Conservation (phyloP, 441 rosid genomes). For the Arabidopsis lyrata region DNA sequence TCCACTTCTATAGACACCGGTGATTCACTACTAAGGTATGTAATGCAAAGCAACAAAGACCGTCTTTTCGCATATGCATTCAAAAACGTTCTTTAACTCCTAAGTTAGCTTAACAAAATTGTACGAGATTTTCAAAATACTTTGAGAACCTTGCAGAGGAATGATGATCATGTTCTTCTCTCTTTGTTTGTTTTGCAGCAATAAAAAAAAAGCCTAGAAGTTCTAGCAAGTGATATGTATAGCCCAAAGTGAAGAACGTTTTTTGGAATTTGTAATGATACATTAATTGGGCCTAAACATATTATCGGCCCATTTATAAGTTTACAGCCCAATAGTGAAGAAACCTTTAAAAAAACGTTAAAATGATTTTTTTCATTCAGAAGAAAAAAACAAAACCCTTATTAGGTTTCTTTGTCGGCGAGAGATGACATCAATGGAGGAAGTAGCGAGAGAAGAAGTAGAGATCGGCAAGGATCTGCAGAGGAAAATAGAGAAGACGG, state of each 20-base stretch:
- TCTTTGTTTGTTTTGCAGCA: conserved; percentile 27
- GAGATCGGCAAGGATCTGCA: conserved; percentile 35
- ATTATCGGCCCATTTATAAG: background rate
- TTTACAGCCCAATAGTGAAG: background rate
- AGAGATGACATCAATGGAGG: conserved; percentile 25
- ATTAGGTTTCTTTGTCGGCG: conserved; percentile 5
- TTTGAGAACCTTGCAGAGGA: background rate
- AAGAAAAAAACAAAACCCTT: background rate
- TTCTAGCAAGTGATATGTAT: conserved; percentile 6
- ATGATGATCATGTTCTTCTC: background rate
- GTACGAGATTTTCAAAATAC: background rate
- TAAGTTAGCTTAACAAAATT: background rate
- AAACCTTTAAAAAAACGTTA: background rate
- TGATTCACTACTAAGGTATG: conserved; percentile 28
- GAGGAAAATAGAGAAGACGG: conserved; percentile 46
- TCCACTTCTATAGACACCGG: background rate
- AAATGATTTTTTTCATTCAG: background rate
- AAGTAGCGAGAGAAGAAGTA: conserved; percentile 27
- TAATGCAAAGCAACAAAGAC: background rate
- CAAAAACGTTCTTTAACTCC: background rate
- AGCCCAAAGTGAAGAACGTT: background rate
- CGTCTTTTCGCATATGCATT: background rate
- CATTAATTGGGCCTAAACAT: conserved; percentile 7
- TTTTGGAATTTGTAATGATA: background rate
- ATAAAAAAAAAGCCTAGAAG: conserved; percentile 10